phyloP scores from a whole-genome alignment of 1,284 basidiomycete species.

The Cystobasidiaceae sp. region DNA sequence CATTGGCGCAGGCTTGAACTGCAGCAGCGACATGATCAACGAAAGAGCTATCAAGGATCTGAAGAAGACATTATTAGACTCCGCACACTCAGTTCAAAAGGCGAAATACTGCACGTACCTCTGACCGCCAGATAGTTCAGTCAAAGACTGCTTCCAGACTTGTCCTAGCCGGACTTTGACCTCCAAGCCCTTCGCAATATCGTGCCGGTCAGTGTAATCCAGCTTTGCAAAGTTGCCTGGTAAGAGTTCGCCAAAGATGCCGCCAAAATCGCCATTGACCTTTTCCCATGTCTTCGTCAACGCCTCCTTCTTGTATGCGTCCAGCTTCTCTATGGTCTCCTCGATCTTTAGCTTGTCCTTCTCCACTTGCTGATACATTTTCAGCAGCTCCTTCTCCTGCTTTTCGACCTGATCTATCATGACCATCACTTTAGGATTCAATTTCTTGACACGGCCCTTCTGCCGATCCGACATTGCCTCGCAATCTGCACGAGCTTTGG shows the following conservation, averaged over 20 bases:
- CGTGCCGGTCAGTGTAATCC: conserved; percentile 86
- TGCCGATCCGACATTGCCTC: conserved; percentile 73
- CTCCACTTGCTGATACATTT: conserved; percentile 82
- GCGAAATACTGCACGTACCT: conserved; percentile 56
- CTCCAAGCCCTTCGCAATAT: conserved; percentile 89
- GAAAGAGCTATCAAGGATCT: conserved; percentile 94
- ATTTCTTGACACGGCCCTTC: conserved; percentile 85
- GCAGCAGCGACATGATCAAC: conserved; percentile 93
- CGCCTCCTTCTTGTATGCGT: conserved; percentile 89
- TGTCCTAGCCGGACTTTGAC: conserved; percentile 91
- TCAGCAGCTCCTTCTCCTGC: conserved; percentile 77
- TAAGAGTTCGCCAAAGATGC: conserved; percentile 90
- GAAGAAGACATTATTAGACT: background rate
- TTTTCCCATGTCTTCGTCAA: conserved; percentile 92
- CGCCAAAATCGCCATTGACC: conserved; percentile 90
- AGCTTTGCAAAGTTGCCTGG: conserved; percentile 96
- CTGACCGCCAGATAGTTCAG: conserved; percentile 95
- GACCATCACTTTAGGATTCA: conserved; percentile 91
- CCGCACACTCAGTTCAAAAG: conserved; percentile 35
- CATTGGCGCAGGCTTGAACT: conserved; percentile 99
- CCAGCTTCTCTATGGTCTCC: conserved; percentile 85
- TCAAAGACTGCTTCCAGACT: conserved; percentile 96
- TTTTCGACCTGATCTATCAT: conserved; percentile 99
- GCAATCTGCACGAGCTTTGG: conserved; percentile 60
- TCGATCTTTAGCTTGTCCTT: conserved; percentile 97